These are phyloP conservation scores for Sequoiadendron giganteum DNA, from an alignment of 75 land plant genomes.

Conservation along the genomic window DNA sequence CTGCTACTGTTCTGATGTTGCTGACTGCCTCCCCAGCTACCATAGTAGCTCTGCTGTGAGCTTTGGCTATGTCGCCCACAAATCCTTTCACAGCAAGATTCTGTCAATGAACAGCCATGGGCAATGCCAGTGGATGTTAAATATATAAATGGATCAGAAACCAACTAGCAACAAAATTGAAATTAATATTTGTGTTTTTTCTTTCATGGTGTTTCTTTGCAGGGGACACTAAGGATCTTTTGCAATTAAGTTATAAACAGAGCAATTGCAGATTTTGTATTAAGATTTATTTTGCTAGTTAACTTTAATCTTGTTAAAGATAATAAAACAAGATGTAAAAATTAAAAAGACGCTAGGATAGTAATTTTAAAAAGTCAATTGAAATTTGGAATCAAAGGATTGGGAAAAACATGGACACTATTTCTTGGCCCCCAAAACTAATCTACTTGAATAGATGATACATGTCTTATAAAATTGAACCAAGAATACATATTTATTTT, in stretches of 20 bases:
- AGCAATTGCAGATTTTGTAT: not conserved
- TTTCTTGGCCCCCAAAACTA: not conserved
- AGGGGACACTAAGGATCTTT: not conserved
- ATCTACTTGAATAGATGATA: not conserved
- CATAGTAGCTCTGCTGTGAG: slow-evolving; percentile 25
- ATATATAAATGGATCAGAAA: not conserved
- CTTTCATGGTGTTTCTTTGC: not conserved
- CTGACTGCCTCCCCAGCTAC: slow-evolving; percentile 35
- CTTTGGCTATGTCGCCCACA: slow-evolving; percentile 24
- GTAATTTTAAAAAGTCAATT: not conserved
- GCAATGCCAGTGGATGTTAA: not conserved
- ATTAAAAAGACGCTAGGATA: not conserved
- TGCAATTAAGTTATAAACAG: not conserved
- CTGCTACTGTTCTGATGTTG: slow-evolving; percentile 36
- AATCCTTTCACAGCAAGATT: slow-evolving; percentile 14
- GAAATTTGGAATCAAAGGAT: not conserved
- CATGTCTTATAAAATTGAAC: too few relatives aligned
- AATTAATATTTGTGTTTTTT: not conserved
- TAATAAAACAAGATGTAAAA: not conserved
- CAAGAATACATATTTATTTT: not conserved
- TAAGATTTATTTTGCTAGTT: not conserved
- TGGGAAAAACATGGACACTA: too few relatives aligned
- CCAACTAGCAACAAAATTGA: not conserved
- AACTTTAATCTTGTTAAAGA: not conserved
- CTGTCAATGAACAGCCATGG: slow-evolving; percentile 8